Conservation (phyloP, 805 yeast genomes). For the Candida yuanshanica region DNA sequence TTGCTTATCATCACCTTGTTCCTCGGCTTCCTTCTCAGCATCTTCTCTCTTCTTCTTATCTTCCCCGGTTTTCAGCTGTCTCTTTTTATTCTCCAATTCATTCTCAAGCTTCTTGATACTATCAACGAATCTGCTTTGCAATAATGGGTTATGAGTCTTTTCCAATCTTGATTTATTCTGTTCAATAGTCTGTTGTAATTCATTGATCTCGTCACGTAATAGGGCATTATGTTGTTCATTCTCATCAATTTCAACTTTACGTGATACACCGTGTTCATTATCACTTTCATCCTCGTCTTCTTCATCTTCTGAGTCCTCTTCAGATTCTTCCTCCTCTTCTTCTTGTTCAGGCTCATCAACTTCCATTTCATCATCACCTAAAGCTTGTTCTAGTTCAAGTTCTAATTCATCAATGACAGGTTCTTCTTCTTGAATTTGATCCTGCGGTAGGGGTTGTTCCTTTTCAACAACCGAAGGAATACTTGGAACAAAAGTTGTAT, state of each 20-base stretch:
- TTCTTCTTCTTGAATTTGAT: constrained; percentile 7
- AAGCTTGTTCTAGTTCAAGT: constrained; percentile 51
- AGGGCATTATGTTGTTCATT: constrained; percentile 65
- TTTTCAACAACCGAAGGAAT: constrained; percentile 1
- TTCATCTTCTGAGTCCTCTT: constrained; percentile 44
- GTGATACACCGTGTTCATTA: constrained; percentile 44
- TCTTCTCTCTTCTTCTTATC: constrained; percentile 22
- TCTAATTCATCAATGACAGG: constrained; percentile 40
- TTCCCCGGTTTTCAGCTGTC: constrained; percentile 46
- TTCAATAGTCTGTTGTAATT: constrained; percentile 69
- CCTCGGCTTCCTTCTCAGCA: constrained; percentile 22
- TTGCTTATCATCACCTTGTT: constrained; percentile 18
- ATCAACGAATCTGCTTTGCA: constrained; percentile 80
- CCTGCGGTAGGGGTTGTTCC: constrained; percentile 3
- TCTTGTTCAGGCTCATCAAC: constrained; percentile 30
- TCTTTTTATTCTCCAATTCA: constrained; percentile 75
- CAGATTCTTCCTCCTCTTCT: constrained; percentile 33
- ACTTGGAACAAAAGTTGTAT: constrained; percentile 7
- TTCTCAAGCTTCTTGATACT: constrained; percentile 72
- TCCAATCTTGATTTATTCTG: constrained; percentile 68
- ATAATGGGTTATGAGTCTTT: constrained; percentile 74
- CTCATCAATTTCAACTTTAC: constrained; percentile 45
- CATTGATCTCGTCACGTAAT: constrained; percentile 78
- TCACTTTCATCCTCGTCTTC: constrained; percentile 54
- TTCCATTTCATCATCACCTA: constrained; percentile 25